Base-by-base conservation (phyloP, 1,284 basidiomycete genomes). In the Trametes pubescens region DNA sequence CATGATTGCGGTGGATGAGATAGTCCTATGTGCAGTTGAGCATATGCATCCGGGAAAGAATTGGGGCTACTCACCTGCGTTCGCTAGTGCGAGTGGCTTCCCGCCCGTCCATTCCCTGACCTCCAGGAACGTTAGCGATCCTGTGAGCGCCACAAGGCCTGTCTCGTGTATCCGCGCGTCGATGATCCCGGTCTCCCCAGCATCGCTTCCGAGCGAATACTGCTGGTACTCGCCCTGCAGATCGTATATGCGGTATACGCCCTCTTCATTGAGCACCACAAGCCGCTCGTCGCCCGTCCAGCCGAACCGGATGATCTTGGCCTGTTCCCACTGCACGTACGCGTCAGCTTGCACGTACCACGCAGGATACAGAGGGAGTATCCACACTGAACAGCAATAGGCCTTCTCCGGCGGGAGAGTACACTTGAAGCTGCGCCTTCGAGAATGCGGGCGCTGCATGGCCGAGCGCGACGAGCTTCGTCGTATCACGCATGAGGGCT, bases 261-360 rank as follows among this genome's bases (percentile, higher is more conserved):
- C 97, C 71, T 98, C 95, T 76, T 98, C 95, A 69, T 96, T 95
- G 34, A 99, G 79, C 7, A 97, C 87, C 0, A 92, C 89, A 38
- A 99, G 84, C 56, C 89, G 85, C 71, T 97, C 94, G 69, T 92
- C 88, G 16, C 78, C 75, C 0, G 93, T 93, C 90, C 94, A 96
- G 32, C 94, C 94, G 70, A 96, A 90, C 29, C 87, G 86, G 57
- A 95, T 79, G 59, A 96, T 91, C 72, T 84, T 90, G 57, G 84
- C 87, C 73, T 93, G 89, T 65, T 95, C 93, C 94, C 94, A 96
- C 91, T 95, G 26, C 6, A 14, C 26, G 70, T 35, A 67, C 55
- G 48, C 63, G 70, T 66, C 70, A 78, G 64, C 68, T 10, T 0
- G 11, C 8, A 5, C 2, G 18, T 4, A 14, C 29, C 22, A 13